Base-by-base conservation (phyloP, 306 rosid genomes). In the Lathyrus oleraceus region DNA sequence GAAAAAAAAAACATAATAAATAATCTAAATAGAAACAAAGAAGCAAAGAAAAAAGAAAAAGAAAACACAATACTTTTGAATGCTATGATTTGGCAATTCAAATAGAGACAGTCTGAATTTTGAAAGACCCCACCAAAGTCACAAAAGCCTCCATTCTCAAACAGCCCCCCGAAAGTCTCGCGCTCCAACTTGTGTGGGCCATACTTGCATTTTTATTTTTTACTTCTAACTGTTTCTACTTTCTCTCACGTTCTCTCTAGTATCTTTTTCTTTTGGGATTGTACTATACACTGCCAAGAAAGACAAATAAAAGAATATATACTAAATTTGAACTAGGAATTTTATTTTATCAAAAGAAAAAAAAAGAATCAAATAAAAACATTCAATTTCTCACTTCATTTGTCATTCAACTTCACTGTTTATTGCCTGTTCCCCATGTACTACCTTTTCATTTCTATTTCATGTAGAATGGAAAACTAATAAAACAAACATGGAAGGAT, bases 121-220 rank as follows among this genome's bases (percentile, higher is more conserved):
- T 57, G 8, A 21, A 21, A 27, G 64, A 21, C 52, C 65, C 74
- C 65, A 69, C 74, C 10, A 19, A 36, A 9, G 15, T 5, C 2
- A 9, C 6, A 57, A 57, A 27, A 17, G 20, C 20, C 52, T 54
- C 20, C 5, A 16, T 7, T 43, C 66, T 12, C 13, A 72, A 20
- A 4, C 27, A 75, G 10, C 87, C 84, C 92, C 92, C 89, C 92
- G 89, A 44, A 77, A 83, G 82, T 76, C 85, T 68, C 90, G 90
- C 90, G 90, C 85, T 83, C 75, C 66, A 40, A 13, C 43, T 53
- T 5, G 57, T 32, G 10, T 81, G 84, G 79, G 5, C 75, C 85
- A 25, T 8, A 10, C 44, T 2, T 16, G 6, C 23, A 8, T 56
- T 38, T 61, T 17, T 5, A 32, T 32, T 32, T 32, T 32, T 32